phyloP scores from a whole-genome alignment of 352 stramenopile species.

The Globisporangium spiculum region DNA sequence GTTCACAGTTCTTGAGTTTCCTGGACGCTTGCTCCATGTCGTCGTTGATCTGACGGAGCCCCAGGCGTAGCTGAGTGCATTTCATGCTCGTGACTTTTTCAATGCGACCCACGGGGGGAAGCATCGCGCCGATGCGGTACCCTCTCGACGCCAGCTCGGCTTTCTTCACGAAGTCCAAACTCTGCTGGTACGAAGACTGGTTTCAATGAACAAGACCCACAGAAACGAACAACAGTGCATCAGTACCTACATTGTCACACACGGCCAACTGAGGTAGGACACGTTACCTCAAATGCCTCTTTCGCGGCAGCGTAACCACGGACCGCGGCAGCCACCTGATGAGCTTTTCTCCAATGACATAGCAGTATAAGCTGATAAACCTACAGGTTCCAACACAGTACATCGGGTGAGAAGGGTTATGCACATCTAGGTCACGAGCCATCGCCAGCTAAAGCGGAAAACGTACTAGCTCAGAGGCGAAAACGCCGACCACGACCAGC shows the following conservation, averaged over 20 bases:
- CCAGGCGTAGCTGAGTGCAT: constrained; percentile 36
- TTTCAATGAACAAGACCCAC: neutral
- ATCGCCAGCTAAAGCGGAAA: neutral
- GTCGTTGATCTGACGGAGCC: constrained; percentile 47
- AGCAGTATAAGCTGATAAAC: constrained; percentile 15
- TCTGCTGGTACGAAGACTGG: constrained; percentile 27
- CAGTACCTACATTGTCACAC: neutral
- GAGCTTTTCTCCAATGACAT: neutral
- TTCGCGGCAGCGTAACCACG: neutral
- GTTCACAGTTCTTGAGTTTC: neutral
- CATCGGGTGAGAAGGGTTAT: neutral
- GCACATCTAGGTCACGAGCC: neutral
- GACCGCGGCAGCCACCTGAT: neutral
- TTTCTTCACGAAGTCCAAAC: constrained; percentile 52
- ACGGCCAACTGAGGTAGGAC: neutral
- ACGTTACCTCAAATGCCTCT: constrained; percentile 15
- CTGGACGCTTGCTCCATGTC: constrained; percentile 23
- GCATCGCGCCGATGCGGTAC: constrained; percentile 40
- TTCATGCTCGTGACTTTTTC: constrained; percentile 32
- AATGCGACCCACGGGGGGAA: constrained; percentile 56
- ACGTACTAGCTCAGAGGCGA: constrained; percentile 10
- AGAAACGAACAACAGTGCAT: neutral
- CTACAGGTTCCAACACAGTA: neutral
- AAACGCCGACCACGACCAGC: neutral
- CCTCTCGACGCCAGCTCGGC: constrained; percentile 51